Conservation (phyloP, 768 basidiomycete genomes). For the Terana coerulea region DNA sequence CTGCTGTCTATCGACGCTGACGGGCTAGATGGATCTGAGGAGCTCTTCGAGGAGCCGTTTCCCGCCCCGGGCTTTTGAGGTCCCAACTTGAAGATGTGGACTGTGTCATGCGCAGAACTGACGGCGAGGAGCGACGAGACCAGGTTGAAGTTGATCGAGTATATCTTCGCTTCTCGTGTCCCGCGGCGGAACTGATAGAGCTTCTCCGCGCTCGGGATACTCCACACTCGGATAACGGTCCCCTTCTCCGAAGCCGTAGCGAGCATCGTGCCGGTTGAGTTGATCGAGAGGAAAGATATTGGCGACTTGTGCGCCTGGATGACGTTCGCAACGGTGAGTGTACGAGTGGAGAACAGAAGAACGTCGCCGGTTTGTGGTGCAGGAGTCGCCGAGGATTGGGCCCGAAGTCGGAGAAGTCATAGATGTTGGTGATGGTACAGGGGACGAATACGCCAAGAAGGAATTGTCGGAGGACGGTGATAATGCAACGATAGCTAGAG, state of each 20-base stretch:
- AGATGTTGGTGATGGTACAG: slow-evolving; percentile 78
- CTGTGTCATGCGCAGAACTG: slow-evolving; percentile 89
- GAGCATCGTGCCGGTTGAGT: slow-evolving; percentile 81
- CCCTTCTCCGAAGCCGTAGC: slow-evolving; percentile 95
- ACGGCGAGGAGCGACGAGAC: slow-evolving; percentile 84
- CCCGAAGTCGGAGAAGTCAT: slow-evolving; percentile 37
- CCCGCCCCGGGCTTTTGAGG: slow-evolving; percentile 23
- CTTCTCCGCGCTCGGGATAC: slow-evolving; percentile 87
- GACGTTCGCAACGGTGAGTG: slow-evolving; percentile 89
- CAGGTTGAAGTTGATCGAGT: slow-evolving; percentile 81
- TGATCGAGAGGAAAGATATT: slow-evolving; percentile 83
- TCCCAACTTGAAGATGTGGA: slow-evolving; percentile 94
- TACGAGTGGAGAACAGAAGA: slow-evolving; percentile 89
- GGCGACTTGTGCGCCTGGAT: slow-evolving; percentile 97
- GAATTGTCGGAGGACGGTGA: slow-evolving; percentile 92
- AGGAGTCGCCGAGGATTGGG: slow-evolving; percentile 32
- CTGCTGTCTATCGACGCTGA: slow-evolving; percentile 62
- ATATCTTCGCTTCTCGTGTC: slow-evolving; percentile 81
- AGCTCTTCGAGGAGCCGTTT: slow-evolving; percentile 16
- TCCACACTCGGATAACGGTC: slow-evolving; percentile 95
- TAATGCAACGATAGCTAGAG: slow-evolving; percentile 87
- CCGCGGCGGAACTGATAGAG: slow-evolving; percentile 94
- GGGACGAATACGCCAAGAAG: slow-evolving; percentile 95
- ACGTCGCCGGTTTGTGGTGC: slow-evolving; percentile 72
- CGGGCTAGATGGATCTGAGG: slow-evolving; percentile 46